Base-by-base conservation (phyloP, 1,284 basidiomycete species). In the Leccinum pallidistipes region DNA sequence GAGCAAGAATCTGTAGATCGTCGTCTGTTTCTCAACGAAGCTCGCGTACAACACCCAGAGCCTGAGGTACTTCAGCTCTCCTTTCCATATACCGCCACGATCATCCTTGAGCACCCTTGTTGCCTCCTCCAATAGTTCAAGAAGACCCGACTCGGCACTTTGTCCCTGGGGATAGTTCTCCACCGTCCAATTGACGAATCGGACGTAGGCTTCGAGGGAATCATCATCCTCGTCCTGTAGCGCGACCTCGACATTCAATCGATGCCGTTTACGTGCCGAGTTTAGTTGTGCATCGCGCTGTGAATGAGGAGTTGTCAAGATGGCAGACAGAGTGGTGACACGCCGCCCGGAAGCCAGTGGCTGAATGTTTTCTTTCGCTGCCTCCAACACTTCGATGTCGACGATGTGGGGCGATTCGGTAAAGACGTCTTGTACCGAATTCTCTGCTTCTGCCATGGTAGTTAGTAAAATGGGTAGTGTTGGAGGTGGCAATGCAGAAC, bases 11-110 rank as follows among this genome's bases (percentile, higher is more conserved):
- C 86, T 82, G 80, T 90, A 96, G 66, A 96, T 88, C 69, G 93
- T 83, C 11, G 81, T 83, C 60, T 86, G 85, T 70, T 81, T 85
- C 76, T 88, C 87, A 49, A 94, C 90, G 66, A 90, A 91, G 69
- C 86, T 87, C 18, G 92, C 89, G 74, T 98, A 98, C 58, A 95
- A 83, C 34, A 94, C 82, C 97, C 97, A 99, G 24, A 98, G 80
- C 71, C 94, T 92, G 59, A 99, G 83, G 74, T 98, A 97, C 49
- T 93, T 86, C 57, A 91, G 72, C 70, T 98, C 95, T 64, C 83
- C 82, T 62, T 74, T 77, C 82, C 83, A 86, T 62, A 79, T 80
- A 58, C 92, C 93, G 40, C 81, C 80, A 54, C 84, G 79, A 64
- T 91, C 81, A 65, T 86, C 83, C 62, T 88, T 83, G 70, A 95